Percentiles rank a stretch among this genome's conserved stretches.
These are phyloP conservation scores for Chrysoporthe puriensis DNA, from an alignment of 2,329 filamentous ascomycete species.

Conservation along the genomic window DNA sequence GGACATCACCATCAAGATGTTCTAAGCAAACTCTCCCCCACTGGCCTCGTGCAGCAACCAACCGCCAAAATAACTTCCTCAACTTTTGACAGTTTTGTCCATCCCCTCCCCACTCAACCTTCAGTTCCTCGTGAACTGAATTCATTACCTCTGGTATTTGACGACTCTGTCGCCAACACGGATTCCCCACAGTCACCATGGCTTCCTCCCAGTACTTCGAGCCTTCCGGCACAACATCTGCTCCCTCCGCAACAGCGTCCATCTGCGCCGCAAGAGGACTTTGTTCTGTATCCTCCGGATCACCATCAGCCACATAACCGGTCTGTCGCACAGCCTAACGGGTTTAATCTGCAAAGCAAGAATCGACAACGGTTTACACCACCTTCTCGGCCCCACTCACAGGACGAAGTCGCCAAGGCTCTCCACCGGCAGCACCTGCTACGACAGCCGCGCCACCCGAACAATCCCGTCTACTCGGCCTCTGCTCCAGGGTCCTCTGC, in stretches of 20 bases:
- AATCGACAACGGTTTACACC: constrained; percentile 42
- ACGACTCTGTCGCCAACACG: constrained; percentile 81
- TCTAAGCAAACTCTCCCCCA: constrained; percentile 54
- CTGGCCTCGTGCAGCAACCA: constrained; percentile 38
- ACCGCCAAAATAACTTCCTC: constrained; percentile 57
- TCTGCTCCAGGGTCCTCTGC: constrained; percentile 65
- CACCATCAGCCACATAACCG: constrained; percentile 55
- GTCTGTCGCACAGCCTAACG: constrained; percentile 43
- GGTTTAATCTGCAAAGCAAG: constrained; percentile 48
- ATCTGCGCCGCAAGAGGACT: constrained; percentile 20
- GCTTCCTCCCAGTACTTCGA: constrained; percentile 71
- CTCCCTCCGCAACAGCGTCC: not conserved
- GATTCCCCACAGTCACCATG: constrained; percentile 77
- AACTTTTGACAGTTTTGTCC: constrained; percentile 40
- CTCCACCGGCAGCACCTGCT: constrained; percentile 14
- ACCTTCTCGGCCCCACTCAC: constrained; percentile 33
- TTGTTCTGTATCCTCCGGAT: constrained; percentile 17
- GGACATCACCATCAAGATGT: constrained; percentile 57
- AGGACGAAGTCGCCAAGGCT: constrained; percentile 37
- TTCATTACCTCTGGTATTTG: constrained; percentile 65
- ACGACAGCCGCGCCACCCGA: constrained; percentile 34
- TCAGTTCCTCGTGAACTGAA: constrained; percentile 67
- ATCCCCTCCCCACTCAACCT: constrained; percentile 51
- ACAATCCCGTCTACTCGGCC: constrained; percentile 68
- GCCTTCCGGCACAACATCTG: constrained; percentile 58